These are phyloP conservation scores for Glycine tomentella DNA, from an alignment of 306 rosid genomes.

Conservation along the genomic window DNA sequence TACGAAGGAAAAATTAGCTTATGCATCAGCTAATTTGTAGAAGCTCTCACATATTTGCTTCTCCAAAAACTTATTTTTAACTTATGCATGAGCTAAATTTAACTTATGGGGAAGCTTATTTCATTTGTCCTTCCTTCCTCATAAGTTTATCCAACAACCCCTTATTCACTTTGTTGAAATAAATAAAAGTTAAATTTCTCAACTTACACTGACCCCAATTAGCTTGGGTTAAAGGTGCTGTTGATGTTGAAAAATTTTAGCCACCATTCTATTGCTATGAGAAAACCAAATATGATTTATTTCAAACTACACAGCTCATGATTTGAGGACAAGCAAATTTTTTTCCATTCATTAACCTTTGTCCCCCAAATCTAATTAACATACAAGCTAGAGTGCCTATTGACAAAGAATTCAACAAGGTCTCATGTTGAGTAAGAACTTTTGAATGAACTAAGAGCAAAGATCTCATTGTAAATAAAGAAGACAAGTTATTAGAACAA, in stretches of 20 bases:
- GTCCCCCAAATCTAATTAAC: background rate
- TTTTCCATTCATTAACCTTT: background rate
- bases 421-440: conserved; percentile 13
- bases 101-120: too few species aligned
- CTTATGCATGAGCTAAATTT: too few species aligned
- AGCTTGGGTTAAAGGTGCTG: too few species aligned
- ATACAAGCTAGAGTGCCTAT: conserved; percentile 3
- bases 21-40: too few species aligned
- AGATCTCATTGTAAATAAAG: background rate
- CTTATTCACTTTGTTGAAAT: background rate
- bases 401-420: conserved; percentile 9
- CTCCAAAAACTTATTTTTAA: too few species aligned
- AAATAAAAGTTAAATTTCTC: background rate
- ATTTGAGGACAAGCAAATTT: background rate
- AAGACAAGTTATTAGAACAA: background rate
- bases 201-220: background rate
- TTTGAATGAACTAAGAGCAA: conserved; percentile 13
- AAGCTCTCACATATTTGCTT: too few species aligned
- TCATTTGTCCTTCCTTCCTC: too few species aligned
- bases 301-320: conserved; percentile 20
- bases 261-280: background rate
- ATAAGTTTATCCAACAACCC: too few species aligned
- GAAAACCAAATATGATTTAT: conserved; percentile 3
- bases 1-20: too few species aligned
- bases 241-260: background rate